These are phyloP conservation scores for Catharanthus roseus DNA, from an alignment of 257 asterid species.

Conservation along the genomic window DNA sequence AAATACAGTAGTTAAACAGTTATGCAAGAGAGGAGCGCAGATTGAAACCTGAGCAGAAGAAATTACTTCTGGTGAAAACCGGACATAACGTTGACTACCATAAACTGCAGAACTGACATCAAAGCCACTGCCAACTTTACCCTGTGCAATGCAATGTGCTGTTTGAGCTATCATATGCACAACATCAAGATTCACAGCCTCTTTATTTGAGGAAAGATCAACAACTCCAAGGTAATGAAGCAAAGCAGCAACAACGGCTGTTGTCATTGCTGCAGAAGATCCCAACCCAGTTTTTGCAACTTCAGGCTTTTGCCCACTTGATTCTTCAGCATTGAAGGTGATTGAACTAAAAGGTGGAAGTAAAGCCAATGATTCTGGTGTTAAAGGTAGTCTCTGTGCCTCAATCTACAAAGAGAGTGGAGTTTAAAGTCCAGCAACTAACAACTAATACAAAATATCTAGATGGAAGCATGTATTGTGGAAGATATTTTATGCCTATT, in stretches of 20 bases:
- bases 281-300: constrained; percentile 99
- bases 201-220: constrained; percentile 45
- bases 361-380: constrained; percentile 83
- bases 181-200: constrained; percentile 45
- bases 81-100: constrained; percentile 89
- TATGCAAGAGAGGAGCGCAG: constrained; percentile 11
- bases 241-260: constrained; percentile 91
- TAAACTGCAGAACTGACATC: constrained; percentile 98
- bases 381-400: constrained; percentile 76
- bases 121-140: constrained; percentile 99
- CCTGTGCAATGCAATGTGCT: constrained; percentile 98
- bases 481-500: neutral
- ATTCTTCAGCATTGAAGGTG: constrained; percentile 74
- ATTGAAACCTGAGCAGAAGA: constrained; percentile 78
- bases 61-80: constrained; percentile 87
- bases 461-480: neutral
- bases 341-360: constrained; percentile 89
- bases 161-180: constrained; percentile 93
- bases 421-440: constrained; percentile 11
- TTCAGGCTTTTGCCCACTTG: constrained; percentile 76
- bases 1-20: neutral
- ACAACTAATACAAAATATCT: neutral
- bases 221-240: constrained; percentile 87
- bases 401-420: constrained; percentile 54
- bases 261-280: constrained; percentile 99